Evolutionary conservation across 2,329 filamentous ascomycete genomes (phyloP), one percentile per base, ranked within the genome.

Genomic region (Ustilaginoidea virens): DNA sequence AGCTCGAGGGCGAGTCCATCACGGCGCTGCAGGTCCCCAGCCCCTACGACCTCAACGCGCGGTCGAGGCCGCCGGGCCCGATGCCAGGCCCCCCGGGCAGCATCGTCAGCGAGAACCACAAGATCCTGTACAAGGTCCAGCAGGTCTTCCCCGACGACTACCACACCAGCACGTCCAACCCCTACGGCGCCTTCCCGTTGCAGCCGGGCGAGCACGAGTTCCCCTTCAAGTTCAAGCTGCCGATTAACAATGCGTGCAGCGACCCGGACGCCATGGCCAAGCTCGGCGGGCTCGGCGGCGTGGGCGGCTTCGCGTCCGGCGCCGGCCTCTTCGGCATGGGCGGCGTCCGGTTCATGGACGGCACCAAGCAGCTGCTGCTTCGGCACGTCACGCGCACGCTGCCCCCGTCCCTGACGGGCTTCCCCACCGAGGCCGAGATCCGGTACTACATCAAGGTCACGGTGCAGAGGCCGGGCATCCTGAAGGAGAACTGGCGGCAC

Each of bases 361-460:
- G 69, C n/a, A 61, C 62, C 35, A 69, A 66, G 44, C 72, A 76
- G 49, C 51, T 75, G 32, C 63, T 68, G 42, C 63, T 74, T 28
- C 49, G 49, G 22, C 90, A 98, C 56, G 72, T 90, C 37, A 90
- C 80, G 46, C 74, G 74, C 41, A 92, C 86, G 0, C 62, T 98
- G 8, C 90, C 90, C 5, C 90, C 90, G 0, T 92, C 85, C 4
- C 59, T 96, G 30, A 80, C 69, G n/a, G 83, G 82, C 3, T 86
- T 90, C 39, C 81, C 82, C 0, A 78, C 77, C 18, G 74, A 86
- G 51, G 87, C 86, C 14, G 85, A 93, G 53, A 86, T 96, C 35
- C 70, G 76, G 40, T 98, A 98, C 55, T 98, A 81, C 48, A 67
- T 96, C 47, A 98, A 98, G 51, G 83, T 80, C n/a, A 96, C 90